Evolutionary conservation across 768 basidiomycete species (phyloP), one percentile per base, ranked within the genome.

Genomic region (Lactarius indigo): DNA sequence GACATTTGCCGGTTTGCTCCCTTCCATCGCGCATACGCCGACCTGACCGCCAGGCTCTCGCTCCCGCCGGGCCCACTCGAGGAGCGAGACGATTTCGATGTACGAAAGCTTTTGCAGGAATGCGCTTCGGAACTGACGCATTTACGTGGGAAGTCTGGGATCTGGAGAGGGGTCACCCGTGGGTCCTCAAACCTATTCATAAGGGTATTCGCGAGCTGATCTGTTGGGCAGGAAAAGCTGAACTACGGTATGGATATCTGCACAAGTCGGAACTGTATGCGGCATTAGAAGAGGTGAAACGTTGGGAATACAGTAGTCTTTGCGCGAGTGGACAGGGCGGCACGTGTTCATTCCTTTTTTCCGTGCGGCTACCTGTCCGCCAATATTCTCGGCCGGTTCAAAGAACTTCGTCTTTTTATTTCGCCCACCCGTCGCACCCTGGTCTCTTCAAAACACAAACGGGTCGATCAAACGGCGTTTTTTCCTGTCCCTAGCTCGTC

Each of bases 91-190:
- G 82, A 82, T 4, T 94, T 95, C 74, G 75, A 88, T 75, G 82
- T 89, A 47, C 83, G 92, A 60, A 78, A 77, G 33, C 94, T 96
- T 72, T 78, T 82, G 60, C 74, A 75, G 56, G 72, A 80, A 66
- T 84, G 88, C 78, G 81, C 73, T 91, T n/a, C 59, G 80, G 86
- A 72, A 80, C 58, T 35, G 74, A 75, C 10, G 86, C 81, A 5
- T 88, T 90, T 75, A 91, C 95, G 88, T 96, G 88, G 72, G 85
- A 44, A 92, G 92, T 70, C 77, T 82, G 70, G 80, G 71, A 86
- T 94, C 65, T 91, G 94, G 78, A 72, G 73, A 66, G 82, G 86
- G 68, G 77, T 87, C 37, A 77, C 94, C 67, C 81, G 93, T 89
- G 73, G 77, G 90, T 13, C 17, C 35, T 85, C 39, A 20, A 23